Evolutionary conservation across 2,329 filamentous ascomycete species (phyloP).

Genomic region (Xylaria sp.): DNA sequence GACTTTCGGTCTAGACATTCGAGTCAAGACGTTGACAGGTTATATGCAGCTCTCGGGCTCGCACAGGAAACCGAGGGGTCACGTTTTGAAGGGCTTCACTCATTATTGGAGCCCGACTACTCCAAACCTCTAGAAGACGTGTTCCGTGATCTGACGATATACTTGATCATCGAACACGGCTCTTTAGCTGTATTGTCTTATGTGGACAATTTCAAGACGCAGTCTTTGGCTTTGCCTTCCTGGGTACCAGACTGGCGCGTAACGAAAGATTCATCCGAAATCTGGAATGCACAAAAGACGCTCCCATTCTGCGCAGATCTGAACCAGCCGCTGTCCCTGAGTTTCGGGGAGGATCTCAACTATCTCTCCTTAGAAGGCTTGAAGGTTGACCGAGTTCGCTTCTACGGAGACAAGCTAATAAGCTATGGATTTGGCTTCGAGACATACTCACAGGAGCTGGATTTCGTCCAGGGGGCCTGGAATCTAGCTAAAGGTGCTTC

Average conservation of each 20-base stretch:
- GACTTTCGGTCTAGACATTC: constrained; percentile 34
- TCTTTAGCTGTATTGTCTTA: constrained; percentile 34
- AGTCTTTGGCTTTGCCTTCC: constrained; percentile 31
- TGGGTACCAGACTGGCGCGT: constrained; percentile 37
- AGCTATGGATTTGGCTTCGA: constrained; percentile 36
- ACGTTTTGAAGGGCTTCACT: constrained; percentile 24
- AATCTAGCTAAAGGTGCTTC: constrained; percentile 14
- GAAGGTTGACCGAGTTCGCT: constrained; percentile 27
- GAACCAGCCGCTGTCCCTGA: neutral
- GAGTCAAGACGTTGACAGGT: constrained; percentile 35
- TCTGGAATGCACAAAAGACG: constrained; percentile 21
- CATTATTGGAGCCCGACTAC: constrained; percentile 36
- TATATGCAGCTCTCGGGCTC: constrained; percentile 39
- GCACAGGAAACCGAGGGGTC: constrained; percentile 33
- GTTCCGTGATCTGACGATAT: constrained; percentile 33
- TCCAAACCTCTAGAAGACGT: constrained; percentile 29
- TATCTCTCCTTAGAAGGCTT: constrained; percentile 33
- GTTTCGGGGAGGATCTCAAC: constrained; percentile 5
- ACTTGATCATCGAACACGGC: constrained; percentile 36
- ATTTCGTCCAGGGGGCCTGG: constrained; percentile 38
- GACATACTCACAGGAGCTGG: constrained; percentile 36
- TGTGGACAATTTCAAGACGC: constrained; percentile 29
- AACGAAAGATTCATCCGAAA: constrained; percentile 35
- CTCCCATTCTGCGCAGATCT: constrained; percentile 17
- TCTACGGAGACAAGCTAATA: constrained; percentile 37